phyloP scores from a whole-genome alignment of 805 yeast genomes.

The Wickerhamomyces rabaulensis region DNA sequence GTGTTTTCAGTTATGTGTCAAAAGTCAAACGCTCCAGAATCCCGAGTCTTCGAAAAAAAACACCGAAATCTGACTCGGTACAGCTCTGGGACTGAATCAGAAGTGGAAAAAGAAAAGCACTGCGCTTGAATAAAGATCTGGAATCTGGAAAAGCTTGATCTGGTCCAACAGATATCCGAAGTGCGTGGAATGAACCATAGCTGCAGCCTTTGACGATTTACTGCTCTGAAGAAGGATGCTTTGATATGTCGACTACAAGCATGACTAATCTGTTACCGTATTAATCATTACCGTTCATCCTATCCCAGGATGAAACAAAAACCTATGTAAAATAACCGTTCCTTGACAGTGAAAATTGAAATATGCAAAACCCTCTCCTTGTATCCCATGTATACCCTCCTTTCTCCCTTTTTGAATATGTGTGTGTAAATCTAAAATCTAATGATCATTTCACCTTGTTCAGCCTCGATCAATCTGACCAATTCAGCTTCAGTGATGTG shows the following conservation, averaged over 20 bases:
- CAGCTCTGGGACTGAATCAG: too few relatives aligned
- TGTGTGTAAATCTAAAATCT: constrained; percentile 4
- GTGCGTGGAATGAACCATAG: too few relatives aligned
- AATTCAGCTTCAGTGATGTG: constrained; percentile 1
- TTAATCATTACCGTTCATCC: background rate
- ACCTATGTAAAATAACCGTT: background rate
- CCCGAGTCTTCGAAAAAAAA: too few relatives aligned
- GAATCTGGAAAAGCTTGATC: too few relatives aligned
- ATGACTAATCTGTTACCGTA: background rate
- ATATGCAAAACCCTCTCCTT: background rate
- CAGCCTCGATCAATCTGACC: constrained; percentile 4
- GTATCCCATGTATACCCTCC: background rate
- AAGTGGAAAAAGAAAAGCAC: too few relatives aligned
- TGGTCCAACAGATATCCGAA: too few relatives aligned
- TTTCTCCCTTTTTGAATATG: background rate
- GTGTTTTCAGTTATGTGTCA: too few relatives aligned
- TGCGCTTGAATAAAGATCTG: too few relatives aligned
- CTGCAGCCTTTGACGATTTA: too few relatives aligned
- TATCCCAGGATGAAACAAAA: background rate
- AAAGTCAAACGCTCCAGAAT: too few relatives aligned
- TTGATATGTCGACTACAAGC: background rate
- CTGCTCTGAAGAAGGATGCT: too few relatives aligned
- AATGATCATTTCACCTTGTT: constrained; percentile 6
- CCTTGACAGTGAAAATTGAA: background rate
- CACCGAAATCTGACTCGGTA: too few relatives aligned